These are phyloP conservation scores for Epichloe baconii DNA, from an alignment of 2,329 filamentous ascomycete genomes.

Conservation along the genomic window DNA sequence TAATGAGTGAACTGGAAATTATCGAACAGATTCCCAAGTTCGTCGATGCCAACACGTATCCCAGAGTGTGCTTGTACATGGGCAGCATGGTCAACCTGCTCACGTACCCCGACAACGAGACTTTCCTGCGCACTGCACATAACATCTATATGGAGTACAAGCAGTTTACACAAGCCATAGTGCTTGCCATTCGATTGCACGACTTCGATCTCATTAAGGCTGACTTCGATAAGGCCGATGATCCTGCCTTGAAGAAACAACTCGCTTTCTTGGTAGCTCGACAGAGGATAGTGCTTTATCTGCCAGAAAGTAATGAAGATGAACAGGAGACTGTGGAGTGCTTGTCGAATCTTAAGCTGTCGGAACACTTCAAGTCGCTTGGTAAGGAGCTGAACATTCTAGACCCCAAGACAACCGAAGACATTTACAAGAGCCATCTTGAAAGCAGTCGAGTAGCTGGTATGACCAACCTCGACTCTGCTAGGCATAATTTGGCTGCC, in stretches of 20 bases:
- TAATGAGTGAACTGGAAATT: slow-evolving; percentile 94
- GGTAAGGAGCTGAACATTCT: slow-evolving; percentile 95
- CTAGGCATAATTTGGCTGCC: slow-evolving; percentile 87
- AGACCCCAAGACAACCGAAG: slow-evolving; percentile 91
- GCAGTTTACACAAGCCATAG: slow-evolving; percentile 84
- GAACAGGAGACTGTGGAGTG: slow-evolving; percentile 68
- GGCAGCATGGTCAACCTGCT: slow-evolving; percentile 97
- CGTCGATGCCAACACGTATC: slow-evolving; percentile 87
- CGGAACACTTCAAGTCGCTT: slow-evolving; percentile 85
- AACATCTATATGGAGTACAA: slow-evolving; percentile 88
- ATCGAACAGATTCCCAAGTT: slow-evolving; percentile 84
- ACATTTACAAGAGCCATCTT: slow-evolving; percentile 98
- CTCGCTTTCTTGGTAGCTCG: slow-evolving; percentile 85
- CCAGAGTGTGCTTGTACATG: slow-evolving; percentile 92
- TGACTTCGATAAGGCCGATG: slow-evolving; percentile 68
- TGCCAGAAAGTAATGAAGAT: slow-evolving; percentile 52
- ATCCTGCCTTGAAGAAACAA: slow-evolving; percentile 79
- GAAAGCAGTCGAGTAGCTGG: slow-evolving; percentile 89
- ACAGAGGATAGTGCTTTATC: slow-evolving; percentile 74
- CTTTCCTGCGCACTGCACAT: slow-evolving; percentile 86
- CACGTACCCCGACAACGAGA: slow-evolving; percentile 94
- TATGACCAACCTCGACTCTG: slow-evolving; percentile 89
- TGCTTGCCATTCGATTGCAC: slow-evolving; percentile 86
- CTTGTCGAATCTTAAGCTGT: slow-evolving; percentile 73
- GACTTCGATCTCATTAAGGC: slow-evolving; percentile 69